Evolutionary conservation across 176 grass and related monocot species (phyloP), one percentile per base, ranked within the genome.

Genomic region (Aegilops tauschii): DNA sequence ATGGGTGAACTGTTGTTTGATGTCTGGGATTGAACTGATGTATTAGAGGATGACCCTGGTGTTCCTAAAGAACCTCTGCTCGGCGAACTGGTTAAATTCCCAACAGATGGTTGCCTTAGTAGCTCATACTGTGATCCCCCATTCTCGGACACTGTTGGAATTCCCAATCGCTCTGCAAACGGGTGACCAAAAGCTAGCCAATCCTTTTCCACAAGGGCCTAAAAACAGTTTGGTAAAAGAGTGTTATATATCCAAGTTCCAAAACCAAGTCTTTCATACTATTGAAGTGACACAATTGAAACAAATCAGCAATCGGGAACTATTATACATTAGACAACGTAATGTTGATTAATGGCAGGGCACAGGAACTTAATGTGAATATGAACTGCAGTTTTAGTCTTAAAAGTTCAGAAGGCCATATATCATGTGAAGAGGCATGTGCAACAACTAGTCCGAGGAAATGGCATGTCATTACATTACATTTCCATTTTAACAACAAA

Each of bases 101-200:
- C 93, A 73, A 90, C 37, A 70, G 97, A 96, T 81, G 92, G 91
- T 86, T 96, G 97, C 82, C 94, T 93, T 75, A 89, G 72, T 44
- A 98, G 73, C 79, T 96, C 92, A 80, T 88, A 94, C 27, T 91
- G 88, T 62, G 83, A 82, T 54, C 79, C 93, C 36, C 56, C 86
- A 61, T 79, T 91, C 76, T 95, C 97, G 88, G 88, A 80, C 73
- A 91, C 52, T 52, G 97, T 96, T 75, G 94, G 92, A 86, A 98
- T 80, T 59, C 97, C 97, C 97, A 98, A 96, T 68, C 97, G 90
- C 58, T 98, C 97, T 67, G 94, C 87, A 88, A 96, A 98, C 27
- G 97, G 97, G 87, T 98, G 97, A 54, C 97, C 97, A 88, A 98
- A 98, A 70, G 97, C 92, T 74, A 98, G 81, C 97, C 97, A 98